Conservation (phyloP, 352 stramenopile genomes). For the Globisporangium megalacanthum region DNA sequence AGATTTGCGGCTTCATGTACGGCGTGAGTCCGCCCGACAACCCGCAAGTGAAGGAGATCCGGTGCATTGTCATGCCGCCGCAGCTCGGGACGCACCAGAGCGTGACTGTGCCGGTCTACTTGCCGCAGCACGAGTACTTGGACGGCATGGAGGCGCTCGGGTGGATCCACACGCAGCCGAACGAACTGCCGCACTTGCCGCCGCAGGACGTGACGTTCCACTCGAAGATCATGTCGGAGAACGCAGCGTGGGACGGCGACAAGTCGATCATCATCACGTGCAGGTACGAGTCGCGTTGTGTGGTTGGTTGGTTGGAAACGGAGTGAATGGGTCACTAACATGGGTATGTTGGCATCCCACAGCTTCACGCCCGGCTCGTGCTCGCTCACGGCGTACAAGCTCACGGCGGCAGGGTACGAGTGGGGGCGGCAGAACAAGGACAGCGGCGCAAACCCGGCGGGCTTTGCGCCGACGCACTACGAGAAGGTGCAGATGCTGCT, state of each 20-base stretch:
- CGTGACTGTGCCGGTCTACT: slow-evolving; percentile 95
- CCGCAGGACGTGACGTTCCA: slow-evolving; percentile 96
- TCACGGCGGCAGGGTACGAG: slow-evolving; percentile 95
- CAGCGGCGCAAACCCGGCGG: slow-evolving; percentile 90
- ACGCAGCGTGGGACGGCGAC: slow-evolving; percentile 95
- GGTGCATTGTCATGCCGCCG: slow-evolving; percentile 98
- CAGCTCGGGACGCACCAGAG: slow-evolving; percentile 98
- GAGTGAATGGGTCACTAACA: too few relatives aligned
- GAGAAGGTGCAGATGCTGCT: slow-evolving; percentile 99
- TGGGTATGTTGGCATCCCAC: neutral
- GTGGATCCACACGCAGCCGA: slow-evolving; percentile 99
- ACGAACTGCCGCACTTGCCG: slow-evolving; percentile 96
- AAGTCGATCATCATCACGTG: slow-evolving; percentile 98
- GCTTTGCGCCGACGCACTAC: slow-evolving; percentile 96
- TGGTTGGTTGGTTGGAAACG: neutral
- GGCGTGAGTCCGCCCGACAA: slow-evolving; percentile 98
- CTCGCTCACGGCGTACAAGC: slow-evolving; percentile 98
- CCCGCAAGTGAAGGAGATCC: slow-evolving; percentile 98
- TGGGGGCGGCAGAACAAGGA: slow-evolving; percentile 99
- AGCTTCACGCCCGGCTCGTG: slow-evolving; percentile 89
- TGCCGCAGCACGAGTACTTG: slow-evolving; percentile 96
- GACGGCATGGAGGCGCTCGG: slow-evolving; percentile 97
- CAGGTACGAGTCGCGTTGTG: slow-evolving; percentile 6
- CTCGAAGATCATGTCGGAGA: slow-evolving; percentile 96
- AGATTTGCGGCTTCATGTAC: slow-evolving; percentile 99